Base-by-base conservation (phyloP, 2,329 filamentous ascomycete species). In the Aureobasidium musti region DNA sequence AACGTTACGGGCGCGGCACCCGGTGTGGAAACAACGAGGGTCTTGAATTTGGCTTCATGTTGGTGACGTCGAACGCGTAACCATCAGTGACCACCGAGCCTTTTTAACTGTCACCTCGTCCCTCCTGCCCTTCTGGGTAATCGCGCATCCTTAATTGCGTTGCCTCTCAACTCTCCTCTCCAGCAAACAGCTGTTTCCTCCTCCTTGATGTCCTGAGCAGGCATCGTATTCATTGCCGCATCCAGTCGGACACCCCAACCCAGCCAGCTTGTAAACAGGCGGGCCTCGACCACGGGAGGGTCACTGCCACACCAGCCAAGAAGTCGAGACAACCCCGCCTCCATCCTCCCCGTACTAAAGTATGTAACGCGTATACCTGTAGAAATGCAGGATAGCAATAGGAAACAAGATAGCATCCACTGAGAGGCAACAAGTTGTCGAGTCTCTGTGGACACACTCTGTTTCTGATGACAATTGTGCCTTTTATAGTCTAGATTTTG, bases 291-390 rank as follows among this genome's bases (percentile, higher is more conserved):
- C 59, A 50, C 45, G 30, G 7, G 23, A 11, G 8, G 33, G 43
- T 39, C 45, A 50, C 43, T 50, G 59, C 59, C 59, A 63, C 59
- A 50, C 59, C 10, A 21, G 39, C 54, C 43, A 47, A 47, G 43
- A 47, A 57, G 19, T 35, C 33, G 21, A 39, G 21, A 41, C 35
- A 14, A 41, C 53, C 53, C 33, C 53, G 13, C 53, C 6, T n/a
- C n/a, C n/a, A n/a, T n/a, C n/a, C n/a, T n/a, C n/a, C n/a, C n/a
- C n/a, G n/a, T n/a, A n/a, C n/a, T n/a, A n/a, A n/a, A n/a, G n/a
- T n/a, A n/a, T n/a, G n/a, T n/a, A n/a, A n/a, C n/a, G n/a, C n/a
- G n/a, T n/a, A n/a, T n/a, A n/a, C n/a, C n/a, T n/a, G n/a, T n/a
- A n/a, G n/a, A n/a, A n/a, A n/a, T n/a, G n/a, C n/a, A n/a, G n/a